Evolutionary conservation across 495 filamentous ascomycete species (phyloP), one percentile per base, ranked within the genome.

Genomic region (Lophium mytilinum): DNA sequence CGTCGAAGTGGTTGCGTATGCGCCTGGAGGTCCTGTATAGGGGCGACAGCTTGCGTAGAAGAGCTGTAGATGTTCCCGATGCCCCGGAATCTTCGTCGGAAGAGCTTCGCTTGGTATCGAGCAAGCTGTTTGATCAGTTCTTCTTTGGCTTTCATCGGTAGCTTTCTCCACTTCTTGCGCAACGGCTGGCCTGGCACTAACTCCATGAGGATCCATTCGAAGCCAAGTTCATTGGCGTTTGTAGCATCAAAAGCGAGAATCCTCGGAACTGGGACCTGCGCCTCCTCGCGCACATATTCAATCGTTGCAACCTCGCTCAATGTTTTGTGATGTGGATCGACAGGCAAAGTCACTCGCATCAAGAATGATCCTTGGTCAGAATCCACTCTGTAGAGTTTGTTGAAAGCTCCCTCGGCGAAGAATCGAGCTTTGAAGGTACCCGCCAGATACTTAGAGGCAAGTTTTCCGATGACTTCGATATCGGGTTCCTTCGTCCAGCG

Each of bases 121-220:
- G 50, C 50, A 1, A 53, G 8, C 11, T 37, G n/a, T 17, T 17
- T 37, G 24, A 17, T 1, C 1, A 53, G 4, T 11, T 21, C 30
- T 11, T 18, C 5, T 11, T 41, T 37, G 7, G 33, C 15, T 5
- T 42, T 33, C n/a, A 1, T 1, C 0, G 6, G 5, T 33, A 53
- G n/a, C 24, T 53, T 21, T 12, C 34, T 17, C 34, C 50, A 17
- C 37, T 6, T 48, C 37, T 9, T n/a, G 24, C 50, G 33, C 45
- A 53, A 9, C 18, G 14, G 6, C 11, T 9, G 17, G 42, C 57
- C 19, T 43, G 43, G n/a, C 24, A 83, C 61, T 55, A 63, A 67
- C 15, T 73, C 72, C 76, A 83, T 79, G 9, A 84, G 56, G 1
- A 83, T 76, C 81, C 81, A 85, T 71, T 83, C 81, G 56, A 78